Base-by-base conservation (phyloP, 352 stramenopile species). In the Globisporangium alternatum region DNA sequence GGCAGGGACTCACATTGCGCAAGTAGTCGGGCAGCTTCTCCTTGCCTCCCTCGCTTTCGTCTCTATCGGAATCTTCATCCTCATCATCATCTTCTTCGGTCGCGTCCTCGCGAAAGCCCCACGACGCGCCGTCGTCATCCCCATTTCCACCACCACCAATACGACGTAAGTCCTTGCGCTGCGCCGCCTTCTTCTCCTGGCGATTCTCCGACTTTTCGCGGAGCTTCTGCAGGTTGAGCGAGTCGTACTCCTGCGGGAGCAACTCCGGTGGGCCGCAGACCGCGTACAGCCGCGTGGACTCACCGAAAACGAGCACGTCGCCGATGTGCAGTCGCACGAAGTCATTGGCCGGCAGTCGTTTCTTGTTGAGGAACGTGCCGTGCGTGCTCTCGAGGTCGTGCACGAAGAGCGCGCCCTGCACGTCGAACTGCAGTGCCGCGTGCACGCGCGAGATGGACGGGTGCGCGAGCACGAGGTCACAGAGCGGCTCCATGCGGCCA, bases 341-440 rank as follows among this genome's bases (percentile, higher is more conserved):
- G 35, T 89, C 71, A 5, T 75, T 63, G 2, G 77, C 39, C 10
- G 59, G 13, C 9, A 82, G 49, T 9, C 82, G 78, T 33, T 78
- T 78, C 72, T 97, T 97, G 67, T 96, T 96, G 39, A 97, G 70
- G 47, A 83, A 89, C 51, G 83, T 95, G 41, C 90, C 90, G 61
- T 97, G 82, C 7, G 88, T 94, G 70, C 85, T 95, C 44, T 68
- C 67, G 28, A 90, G 59, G 69, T 97, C 90, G 48, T 76, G 66
- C 39, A 97, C 58, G 62, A 90, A 92, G 21, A 97, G 69, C 25
- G 73, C 74, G 22, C 87, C 84, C 31, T 83, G 66, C 19, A 66
- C 65, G 64, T 90, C 71, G 59, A 93, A 94, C 55, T 91, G 82
- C 12, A 94, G 70, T 41, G 69, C 81, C 4, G 86, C 87, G 68